These are phyloP conservation scores for Rhodofomes roseus DNA, from an alignment of 1,284 basidiomycete species.

Conservation along the genomic window DNA sequence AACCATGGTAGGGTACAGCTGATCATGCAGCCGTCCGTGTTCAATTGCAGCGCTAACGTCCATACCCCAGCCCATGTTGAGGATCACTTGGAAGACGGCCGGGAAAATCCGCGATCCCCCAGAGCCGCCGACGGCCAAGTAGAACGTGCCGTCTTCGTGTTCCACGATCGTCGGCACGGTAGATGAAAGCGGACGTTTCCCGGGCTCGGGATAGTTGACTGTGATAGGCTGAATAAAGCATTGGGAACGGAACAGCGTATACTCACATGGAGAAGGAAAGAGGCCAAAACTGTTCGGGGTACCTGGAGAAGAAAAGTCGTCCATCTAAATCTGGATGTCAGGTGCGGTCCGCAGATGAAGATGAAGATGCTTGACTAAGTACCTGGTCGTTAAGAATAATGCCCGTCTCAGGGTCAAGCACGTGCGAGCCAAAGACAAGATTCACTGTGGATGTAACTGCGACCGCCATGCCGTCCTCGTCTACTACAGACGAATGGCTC, in stretches of 20 bases:
- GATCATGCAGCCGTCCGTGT: slow-evolving; percentile 86
- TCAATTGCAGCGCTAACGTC: slow-evolving; percentile 83
- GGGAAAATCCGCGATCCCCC: slow-evolving; percentile 88
- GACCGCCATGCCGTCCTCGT: slow-evolving; percentile 83
- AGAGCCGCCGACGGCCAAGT: slow-evolving; percentile 76
- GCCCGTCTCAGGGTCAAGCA: slow-evolving; percentile 83
- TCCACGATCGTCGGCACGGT: slow-evolving; percentile 82
- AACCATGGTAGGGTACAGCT: slow-evolving; percentile 70
- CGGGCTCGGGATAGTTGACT: slow-evolving; percentile 86
- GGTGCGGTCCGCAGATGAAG: too few species aligned
- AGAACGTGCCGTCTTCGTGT: slow-evolving; percentile 65
- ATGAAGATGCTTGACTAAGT: background rate
- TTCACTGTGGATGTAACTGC: slow-evolving; percentile 88
- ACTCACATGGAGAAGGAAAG: slow-evolving; percentile 77
- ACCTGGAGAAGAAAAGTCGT: slow-evolving; percentile 87
- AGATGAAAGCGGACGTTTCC: slow-evolving; percentile 87
- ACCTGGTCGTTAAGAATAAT: slow-evolving; percentile 88
- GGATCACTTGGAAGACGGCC: slow-evolving; percentile 74
- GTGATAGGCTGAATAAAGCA: slow-evolving; percentile 1
- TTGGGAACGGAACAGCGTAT: background rate
- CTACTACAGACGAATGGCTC: slow-evolving; percentile 82
- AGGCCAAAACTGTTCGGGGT: slow-evolving; percentile 81
- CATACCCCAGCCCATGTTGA: slow-evolving; percentile 81
- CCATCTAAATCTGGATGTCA: slow-evolving; percentile 49
- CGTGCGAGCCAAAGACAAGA: slow-evolving; percentile 80